These are phyloP conservation scores for Brassica incana DNA, from an alignment of 345 rosid species.

Conservation along the genomic window DNA sequence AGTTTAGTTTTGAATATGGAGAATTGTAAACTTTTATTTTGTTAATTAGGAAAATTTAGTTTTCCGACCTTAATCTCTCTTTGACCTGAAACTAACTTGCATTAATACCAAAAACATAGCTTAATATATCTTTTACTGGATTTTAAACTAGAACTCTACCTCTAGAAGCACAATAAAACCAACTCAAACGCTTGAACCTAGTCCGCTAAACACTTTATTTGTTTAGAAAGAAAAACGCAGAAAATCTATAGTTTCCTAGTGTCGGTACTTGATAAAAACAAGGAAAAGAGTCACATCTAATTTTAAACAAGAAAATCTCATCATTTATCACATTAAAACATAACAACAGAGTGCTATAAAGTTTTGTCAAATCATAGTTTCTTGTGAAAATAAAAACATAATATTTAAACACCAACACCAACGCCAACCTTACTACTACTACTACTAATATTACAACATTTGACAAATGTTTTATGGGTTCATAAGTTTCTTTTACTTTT, in stretches of 20 bases:
- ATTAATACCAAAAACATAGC: background rate
- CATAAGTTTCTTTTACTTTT: conserved; percentile 24
- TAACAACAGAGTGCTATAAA: background rate
- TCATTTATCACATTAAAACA: background rate
- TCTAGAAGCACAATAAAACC: too few relatives aligned
- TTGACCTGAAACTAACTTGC: background rate
- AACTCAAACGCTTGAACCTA: too few relatives aligned
- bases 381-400: conserved; percentile 13
- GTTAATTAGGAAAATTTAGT: background rate
- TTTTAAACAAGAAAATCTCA: background rate
- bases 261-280: background rate
- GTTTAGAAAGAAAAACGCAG: background rate
- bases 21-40: too few relatives aligned
- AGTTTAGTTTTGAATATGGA: too few relatives aligned
- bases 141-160: too few relatives aligned
- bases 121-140: too few relatives aligned
- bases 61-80: background rate
- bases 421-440: conserved; percentile 11
- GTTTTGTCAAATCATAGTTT: conserved; percentile 19
- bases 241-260: background rate
- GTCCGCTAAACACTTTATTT: background rate
- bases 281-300: background rate
- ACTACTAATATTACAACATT: conserved; percentile 23
- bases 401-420: conserved; percentile 13
- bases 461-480: conserved; percentile 11